Percentiles rank a stretch among this genome's conserved stretches.
Evolutionary conservation across 2,329 filamentous ascomycete genomes (phyloP).

Genomic region (Neopestalotiopsis clavispora): DNA sequence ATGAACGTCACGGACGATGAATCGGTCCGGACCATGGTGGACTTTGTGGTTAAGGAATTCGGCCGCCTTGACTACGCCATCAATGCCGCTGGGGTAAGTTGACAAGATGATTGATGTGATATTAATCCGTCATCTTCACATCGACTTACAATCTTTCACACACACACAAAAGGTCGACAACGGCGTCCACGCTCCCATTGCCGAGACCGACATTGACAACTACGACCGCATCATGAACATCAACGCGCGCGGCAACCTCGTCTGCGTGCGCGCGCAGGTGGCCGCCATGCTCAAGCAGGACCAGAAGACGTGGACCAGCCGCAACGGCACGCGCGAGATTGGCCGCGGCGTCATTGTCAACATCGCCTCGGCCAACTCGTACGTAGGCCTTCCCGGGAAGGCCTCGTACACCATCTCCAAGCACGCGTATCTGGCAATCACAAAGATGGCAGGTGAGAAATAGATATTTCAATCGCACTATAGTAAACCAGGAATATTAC

Average conservation of each 20-base stretch:
- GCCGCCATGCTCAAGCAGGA: slow-evolving; percentile 26
- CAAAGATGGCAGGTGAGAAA: background rate
- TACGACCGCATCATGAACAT: slow-evolving; percentile 29
- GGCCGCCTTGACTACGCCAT: slow-evolving; percentile 1
- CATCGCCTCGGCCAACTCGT: background rate
- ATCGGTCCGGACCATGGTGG: background rate
- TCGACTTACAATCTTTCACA: background rate
- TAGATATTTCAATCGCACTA: background rate
- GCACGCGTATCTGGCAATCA: background rate
- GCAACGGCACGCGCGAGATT: slow-evolving; percentile 18
- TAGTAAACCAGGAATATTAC: no score
- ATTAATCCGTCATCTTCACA: background rate
- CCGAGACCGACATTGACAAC: slow-evolving; percentile 24
- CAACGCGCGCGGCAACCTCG: slow-evolving; percentile 24
- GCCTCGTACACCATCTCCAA: background rate
- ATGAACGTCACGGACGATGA: background rate
- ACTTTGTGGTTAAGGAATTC: slow-evolving; percentile 4
- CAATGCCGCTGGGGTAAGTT: background rate
- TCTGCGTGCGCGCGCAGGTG: slow-evolving; percentile 23
- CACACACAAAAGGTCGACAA: slow-evolving; percentile 21
- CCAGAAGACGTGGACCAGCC: slow-evolving; percentile 24
- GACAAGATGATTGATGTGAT: background rate
- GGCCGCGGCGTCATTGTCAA: background rate
- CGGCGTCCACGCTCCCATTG: slow-evolving; percentile 22
- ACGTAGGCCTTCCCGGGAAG: background rate